A percentile compares a stretch with the other conserved stretches of the same genome.
These are phyloP conservation scores for Niebla homalea DNA, from an alignment of 495 filamentous ascomycete genomes.

Conservation along the genomic window DNA sequence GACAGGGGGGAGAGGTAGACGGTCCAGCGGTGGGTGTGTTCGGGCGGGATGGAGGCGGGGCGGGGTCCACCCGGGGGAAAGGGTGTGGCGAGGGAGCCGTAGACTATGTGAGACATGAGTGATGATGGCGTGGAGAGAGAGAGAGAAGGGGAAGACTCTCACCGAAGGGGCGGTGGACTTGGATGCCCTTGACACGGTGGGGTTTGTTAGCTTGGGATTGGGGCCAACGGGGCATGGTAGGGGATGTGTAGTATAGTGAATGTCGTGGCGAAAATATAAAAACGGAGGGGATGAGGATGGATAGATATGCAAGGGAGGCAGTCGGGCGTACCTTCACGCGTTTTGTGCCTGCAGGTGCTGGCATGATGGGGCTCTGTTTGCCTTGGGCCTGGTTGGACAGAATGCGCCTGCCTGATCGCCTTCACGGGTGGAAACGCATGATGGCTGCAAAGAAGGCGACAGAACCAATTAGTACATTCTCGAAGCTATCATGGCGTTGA, in stretches of 20 bases:
- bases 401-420: too few species aligned
- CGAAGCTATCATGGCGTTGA: too few species aligned
- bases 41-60: constrained; percentile 43
- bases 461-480: too few species aligned
- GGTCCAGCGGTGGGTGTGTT: constrained; percentile 69
- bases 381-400: too few species aligned
- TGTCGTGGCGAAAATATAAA: neutral
- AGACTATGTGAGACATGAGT: constrained; percentile 33
- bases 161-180: constrained; percentile 61
- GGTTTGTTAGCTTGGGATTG: neutral
- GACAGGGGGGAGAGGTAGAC: constrained; percentile 81
- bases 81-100: constrained; percentile 63
- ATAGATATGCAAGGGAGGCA: neutral
- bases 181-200: neutral
- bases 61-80: constrained; percentile 53
- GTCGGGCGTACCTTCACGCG: constrained; percentile 36
- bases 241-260: neutral
- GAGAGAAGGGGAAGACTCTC: constrained; percentile 7
- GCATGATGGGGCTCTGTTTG: constrained; percentile 26
- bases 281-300: neutral
- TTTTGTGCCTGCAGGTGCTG: constrained; percentile 41
- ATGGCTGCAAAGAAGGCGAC: too few species aligned
- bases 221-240: neutral
- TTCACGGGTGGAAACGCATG: too few species aligned
- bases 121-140: neutral